Evolutionary conservation across 139 green algal genomes (phyloP).

Genomic region (Volvox africanus): DNA sequence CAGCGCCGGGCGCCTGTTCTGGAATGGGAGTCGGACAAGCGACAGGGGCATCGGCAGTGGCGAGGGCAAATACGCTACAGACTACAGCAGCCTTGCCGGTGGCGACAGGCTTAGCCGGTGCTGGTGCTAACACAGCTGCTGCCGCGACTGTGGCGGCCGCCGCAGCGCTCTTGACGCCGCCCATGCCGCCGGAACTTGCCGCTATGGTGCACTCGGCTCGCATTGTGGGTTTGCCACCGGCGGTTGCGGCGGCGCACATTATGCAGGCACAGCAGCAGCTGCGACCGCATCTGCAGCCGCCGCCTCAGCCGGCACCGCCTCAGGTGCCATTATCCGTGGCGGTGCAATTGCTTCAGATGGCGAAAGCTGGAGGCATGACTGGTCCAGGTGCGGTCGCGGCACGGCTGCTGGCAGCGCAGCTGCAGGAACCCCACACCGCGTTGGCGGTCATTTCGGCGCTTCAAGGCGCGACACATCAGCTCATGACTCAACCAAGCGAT

Average conservation of each 20-base stretch:
- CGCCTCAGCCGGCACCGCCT: not conserved
- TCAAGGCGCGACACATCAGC: not conserved
- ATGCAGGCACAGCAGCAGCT: not conserved
- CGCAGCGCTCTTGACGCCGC: not conserved
- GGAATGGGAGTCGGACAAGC: not conserved
- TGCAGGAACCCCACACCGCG: conserved; percentile 10
- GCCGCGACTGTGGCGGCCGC: not conserved
- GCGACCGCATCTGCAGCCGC: not conserved
- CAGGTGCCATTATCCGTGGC: not conserved
- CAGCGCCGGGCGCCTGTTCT: not conserved
- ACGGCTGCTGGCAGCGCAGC: not conserved
- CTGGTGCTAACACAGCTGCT: not conserved
- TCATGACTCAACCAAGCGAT: no score
- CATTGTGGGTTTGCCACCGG: not conserved
- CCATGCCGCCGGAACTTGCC: not conserved
- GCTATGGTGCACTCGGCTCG: conserved; percentile 4
- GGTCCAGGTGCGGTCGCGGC: not conserved
- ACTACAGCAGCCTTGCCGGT: not conserved
- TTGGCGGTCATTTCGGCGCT: not conserved
- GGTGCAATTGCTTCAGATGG: conserved; percentile 4
- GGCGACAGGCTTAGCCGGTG: not conserved
- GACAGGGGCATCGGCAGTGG: not conserved
- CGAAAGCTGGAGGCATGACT: not conserved
- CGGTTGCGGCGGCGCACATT: not conserved
- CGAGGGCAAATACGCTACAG: no score